phyloP scores from a whole-genome alignment of 2,329 filamentous ascomycete species.

The Orbilia javanica region DNA sequence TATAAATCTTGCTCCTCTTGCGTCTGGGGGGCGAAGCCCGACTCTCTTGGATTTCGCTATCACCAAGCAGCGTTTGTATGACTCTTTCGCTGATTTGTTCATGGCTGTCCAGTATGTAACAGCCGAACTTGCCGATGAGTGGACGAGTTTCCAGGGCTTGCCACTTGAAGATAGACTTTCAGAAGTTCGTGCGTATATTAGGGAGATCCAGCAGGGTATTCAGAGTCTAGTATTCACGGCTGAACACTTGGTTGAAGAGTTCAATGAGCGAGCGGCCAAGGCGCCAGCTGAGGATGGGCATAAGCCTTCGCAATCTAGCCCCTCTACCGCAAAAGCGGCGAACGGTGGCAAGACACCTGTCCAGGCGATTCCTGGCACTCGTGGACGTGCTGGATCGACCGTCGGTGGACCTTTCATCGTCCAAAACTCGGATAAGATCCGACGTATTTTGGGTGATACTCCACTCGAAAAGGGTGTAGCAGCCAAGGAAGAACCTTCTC shows the following conservation, averaged over 20 bases:
- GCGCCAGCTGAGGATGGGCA: conserved; percentile 59
- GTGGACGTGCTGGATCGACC: conserved; percentile 38
- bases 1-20: conserved; percentile 84
- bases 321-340: conserved; percentile 18
- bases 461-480: conserved; percentile 67
- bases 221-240: conserved; percentile 89
- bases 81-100: conserved; percentile 89
- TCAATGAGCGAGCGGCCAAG: conserved; percentile 52
- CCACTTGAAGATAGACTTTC: conserved; percentile 87
- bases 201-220: conserved; percentile 86
- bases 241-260: conserved; percentile 81
- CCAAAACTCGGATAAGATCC: conserved; percentile 64
- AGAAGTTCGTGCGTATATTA: conserved; percentile 73
- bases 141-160: conserved; percentile 91
- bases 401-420: conserved; percentile 43
- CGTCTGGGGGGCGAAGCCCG: conserved; percentile 82
- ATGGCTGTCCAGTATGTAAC: conserved; percentile 91
- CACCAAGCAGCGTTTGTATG: conserved; percentile 94
- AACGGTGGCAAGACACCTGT: conserved; percentile 33
- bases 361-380: conserved; percentile 9
- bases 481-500: conserved; percentile 66
- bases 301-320: conserved; percentile 48
- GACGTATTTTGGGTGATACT: conserved; percentile 69
- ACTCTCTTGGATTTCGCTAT: conserved; percentile 87
- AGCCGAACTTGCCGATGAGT: conserved; percentile 91